Percentiles rank a stretch among this genome's conserved stretches.
These are phyloP conservation scores for Skeletonema potamos DNA, from an alignment of 108 stramenopile genomes.

Conservation along the genomic window DNA sequence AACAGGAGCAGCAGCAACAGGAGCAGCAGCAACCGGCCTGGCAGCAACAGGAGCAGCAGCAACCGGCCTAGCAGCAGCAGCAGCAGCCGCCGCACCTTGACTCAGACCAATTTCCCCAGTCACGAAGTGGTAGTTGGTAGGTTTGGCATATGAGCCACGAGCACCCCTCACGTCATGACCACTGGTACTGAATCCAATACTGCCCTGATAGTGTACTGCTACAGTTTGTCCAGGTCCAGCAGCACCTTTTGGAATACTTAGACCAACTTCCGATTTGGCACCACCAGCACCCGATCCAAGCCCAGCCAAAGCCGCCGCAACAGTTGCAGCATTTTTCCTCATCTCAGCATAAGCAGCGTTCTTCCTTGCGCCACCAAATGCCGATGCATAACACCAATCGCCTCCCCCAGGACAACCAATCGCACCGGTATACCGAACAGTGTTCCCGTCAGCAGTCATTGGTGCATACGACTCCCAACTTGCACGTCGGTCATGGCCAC, in stretches of 20 bases:
- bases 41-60: neutral
- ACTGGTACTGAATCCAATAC: neutral
- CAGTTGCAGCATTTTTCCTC: slow-evolving; percentile 8
- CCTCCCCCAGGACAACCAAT: slow-evolving; percentile 35
- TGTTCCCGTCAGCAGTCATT: neutral
- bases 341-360: neutral
- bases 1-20: too few relatives aligned
- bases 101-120: neutral
- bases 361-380: neutral
- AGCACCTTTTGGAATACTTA: neutral
- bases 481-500: slow-evolving; percentile 14
- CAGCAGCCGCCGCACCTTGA: neutral
- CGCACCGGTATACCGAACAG: neutral
- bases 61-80: neutral
- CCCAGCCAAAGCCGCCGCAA: slow-evolving; percentile 27
- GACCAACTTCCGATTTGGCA: neutral
- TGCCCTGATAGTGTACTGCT: neutral
- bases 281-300: slow-evolving; percentile 5
- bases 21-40: neutral
- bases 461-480: slow-evolving; percentile 25
- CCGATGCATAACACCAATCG: slow-evolving; percentile 24
- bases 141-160: neutral
- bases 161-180: neutral
- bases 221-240: neutral
- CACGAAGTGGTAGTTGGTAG: neutral